A percentile compares a stretch with the other conserved stretches of the same genome.
Evolutionary conservation across 768 basidiomycete genomes (phyloP).

Genomic region (Leccinum imitatum): DNA sequence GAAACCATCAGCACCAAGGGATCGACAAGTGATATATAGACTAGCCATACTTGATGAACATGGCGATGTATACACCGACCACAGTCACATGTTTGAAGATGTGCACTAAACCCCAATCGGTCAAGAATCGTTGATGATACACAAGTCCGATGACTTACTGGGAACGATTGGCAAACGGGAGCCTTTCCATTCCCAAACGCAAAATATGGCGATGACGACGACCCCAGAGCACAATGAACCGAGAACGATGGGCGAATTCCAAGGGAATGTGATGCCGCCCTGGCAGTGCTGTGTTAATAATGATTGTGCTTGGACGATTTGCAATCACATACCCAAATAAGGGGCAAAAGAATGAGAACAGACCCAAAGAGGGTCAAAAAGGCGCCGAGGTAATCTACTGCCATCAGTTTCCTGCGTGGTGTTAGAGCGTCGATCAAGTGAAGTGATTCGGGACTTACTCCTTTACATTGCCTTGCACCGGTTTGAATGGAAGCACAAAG

Average conservation of each 20-base stretch:
- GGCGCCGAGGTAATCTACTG: conserved; percentile 64
- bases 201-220: conserved; percentile 54
- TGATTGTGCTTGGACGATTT: not conserved
- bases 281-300: conserved; percentile 23
- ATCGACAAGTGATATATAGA: not conserved
- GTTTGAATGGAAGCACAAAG: conserved; percentile 67
- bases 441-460: conserved; percentile 30
- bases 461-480: conserved; percentile 59
- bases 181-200: conserved; percentile 71
- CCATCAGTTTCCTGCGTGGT: conserved; percentile 53
- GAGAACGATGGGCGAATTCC: conserved; percentile 66
- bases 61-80: conserved; percentile 63
- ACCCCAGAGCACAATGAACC: conserved; percentile 57
- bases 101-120: conserved; percentile 46
- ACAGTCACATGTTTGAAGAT: conserved; percentile 71
- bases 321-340: conserved; percentile 59
- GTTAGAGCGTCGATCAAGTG: not conserved
- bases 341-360: conserved; percentile 61
- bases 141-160: conserved; percentile 38
- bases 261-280: conserved; percentile 74
- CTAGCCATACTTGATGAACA: conserved; percentile 59
- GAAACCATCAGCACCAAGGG: not conserved
- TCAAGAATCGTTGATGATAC: not conserved
- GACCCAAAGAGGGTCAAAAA: conserved; percentile 59
- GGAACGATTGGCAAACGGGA: conserved; percentile 72